Conservation (phyloP, 345 rosid genomes). For the Populus alba region DNA sequence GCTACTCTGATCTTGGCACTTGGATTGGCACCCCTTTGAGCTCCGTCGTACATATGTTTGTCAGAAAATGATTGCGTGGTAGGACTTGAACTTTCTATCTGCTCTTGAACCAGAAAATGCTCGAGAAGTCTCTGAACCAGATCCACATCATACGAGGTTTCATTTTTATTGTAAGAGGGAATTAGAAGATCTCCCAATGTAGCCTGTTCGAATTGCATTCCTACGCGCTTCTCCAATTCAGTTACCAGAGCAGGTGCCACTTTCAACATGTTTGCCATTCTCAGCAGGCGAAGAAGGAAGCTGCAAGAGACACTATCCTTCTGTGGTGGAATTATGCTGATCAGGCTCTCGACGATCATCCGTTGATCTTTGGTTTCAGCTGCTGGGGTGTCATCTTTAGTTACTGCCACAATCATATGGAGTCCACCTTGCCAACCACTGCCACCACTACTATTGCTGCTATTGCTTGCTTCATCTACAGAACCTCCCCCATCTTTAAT, state of each 20-base stretch:
- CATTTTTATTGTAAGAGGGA: slow-evolving; percentile 61
- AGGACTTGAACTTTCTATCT: slow-evolving; percentile 79
- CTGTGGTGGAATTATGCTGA: slow-evolving; percentile 89
- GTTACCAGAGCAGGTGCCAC: slow-evolving; percentile 91
- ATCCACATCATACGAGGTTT: slow-evolving; percentile 81
- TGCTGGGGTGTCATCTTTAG: slow-evolving; percentile 45
- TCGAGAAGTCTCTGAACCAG: slow-evolving; percentile 89
- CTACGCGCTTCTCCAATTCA: slow-evolving; percentile 87
- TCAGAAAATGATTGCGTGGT: slow-evolving; percentile 54
- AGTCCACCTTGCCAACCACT: slow-evolving; percentile 85
- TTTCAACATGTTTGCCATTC: slow-evolving; percentile 77
- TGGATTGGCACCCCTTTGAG: slow-evolving; percentile 41
- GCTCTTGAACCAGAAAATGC: slow-evolving; percentile 93
- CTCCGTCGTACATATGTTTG: slow-evolving; percentile 53
- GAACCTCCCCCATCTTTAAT: slow-evolving; percentile 49
- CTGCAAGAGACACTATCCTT: slow-evolving; percentile 82
- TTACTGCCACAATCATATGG: slow-evolving; percentile 70
- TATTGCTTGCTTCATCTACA: slow-evolving; percentile 58
- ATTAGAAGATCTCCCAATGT: slow-evolving; percentile 79
- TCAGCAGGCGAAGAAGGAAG: slow-evolving; percentile 79
- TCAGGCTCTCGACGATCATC: slow-evolving; percentile 81
- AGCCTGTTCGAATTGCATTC: slow-evolving; percentile 97
- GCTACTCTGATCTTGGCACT: slow-evolving; percentile 93
- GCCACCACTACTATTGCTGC: slow-evolving; percentile 52
- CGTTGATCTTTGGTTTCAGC: slow-evolving; percentile 73